These are phyloP conservation scores for Yamagishiella unicocca DNA, from an alignment of 139 green algal species.

Conservation along the genomic window DNA sequence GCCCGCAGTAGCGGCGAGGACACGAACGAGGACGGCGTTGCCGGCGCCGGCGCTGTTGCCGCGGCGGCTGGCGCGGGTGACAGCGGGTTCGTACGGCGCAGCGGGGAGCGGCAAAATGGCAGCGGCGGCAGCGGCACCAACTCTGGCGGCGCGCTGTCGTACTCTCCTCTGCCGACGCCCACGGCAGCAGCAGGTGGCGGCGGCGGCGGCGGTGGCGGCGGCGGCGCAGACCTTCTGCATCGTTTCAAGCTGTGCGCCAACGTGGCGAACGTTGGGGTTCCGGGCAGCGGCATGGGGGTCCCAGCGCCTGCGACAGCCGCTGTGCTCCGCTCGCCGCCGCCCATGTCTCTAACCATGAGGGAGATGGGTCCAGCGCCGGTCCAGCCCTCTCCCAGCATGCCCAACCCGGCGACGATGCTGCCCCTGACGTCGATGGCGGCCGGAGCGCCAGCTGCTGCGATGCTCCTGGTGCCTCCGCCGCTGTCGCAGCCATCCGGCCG, in stretches of 20 bases:
- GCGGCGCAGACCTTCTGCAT: neutral
- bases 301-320: too few species aligned
- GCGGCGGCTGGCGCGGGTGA: neutral
- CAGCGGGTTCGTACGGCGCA: neutral
- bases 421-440: neutral
- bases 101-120: neutral
- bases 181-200: neutral
- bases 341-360: too few species aligned
- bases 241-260: neutral
- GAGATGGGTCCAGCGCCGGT: too few species aligned
- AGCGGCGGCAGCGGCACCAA: neutral
- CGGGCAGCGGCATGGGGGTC: too few species aligned
- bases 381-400: neutral
- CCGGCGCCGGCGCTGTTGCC: neutral
- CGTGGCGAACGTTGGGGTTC: neutral
- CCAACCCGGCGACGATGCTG: neutral
- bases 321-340: too few species aligned
- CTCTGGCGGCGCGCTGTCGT: neutral
- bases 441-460: neutral
- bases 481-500: neutral
- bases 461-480: neutral
- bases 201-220: neutral
- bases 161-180: neutral
- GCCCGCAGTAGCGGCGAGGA: neutral
- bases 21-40: neutral